phyloP scores from a whole-genome alignment of 129 eudicot genomes.

The Ambrosia trifida region DNA sequence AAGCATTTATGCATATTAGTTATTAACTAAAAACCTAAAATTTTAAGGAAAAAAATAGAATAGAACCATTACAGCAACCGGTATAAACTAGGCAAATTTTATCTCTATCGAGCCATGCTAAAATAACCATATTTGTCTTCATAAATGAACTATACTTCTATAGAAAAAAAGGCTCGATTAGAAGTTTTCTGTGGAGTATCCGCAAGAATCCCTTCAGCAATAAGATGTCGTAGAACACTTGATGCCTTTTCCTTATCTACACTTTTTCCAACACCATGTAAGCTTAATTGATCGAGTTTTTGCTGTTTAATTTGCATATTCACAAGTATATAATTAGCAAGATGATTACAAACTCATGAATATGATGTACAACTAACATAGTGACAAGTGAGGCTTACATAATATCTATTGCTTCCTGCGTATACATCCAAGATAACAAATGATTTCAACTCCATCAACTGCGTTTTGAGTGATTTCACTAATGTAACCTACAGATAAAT shows the following conservation, averaged over 20 bases:
- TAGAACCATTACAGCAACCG: background rate
- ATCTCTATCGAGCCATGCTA: slow-evolving; percentile 3
- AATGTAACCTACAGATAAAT: slow-evolving; percentile 62
- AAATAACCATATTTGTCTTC: background rate
- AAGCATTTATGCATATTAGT: no score
- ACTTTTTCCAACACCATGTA: slow-evolving; percentile 91
- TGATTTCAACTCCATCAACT: slow-evolving; percentile 40
- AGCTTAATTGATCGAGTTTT: slow-evolving; percentile 56
- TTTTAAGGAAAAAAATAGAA: background rate
- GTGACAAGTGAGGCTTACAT: slow-evolving; percentile 45
- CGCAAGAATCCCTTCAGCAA: slow-evolving; percentile 69
- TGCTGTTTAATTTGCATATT: slow-evolving; percentile 68
- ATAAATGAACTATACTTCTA: slow-evolving; percentile 44
- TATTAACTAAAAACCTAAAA: no score
- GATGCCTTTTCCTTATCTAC: slow-evolving; percentile 84
- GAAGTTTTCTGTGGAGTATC: slow-evolving; percentile 56
- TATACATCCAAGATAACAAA: slow-evolving; percentile 88
- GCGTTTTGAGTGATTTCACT: slow-evolving; percentile 64
- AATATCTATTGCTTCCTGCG: slow-evolving; percentile 83
- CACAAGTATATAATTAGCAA: slow-evolving; percentile 14
- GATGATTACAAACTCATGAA: slow-evolving; percentile 23
- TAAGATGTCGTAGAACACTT: slow-evolving; percentile 83
- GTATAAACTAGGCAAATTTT: background rate
- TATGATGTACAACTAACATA: background rate
- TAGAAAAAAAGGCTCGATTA: slow-evolving; percentile 9